Evolutionary conservation across 192 early-diverging fungal genomes (phyloP).

Genomic region (Oehlia diaphana): DNA sequence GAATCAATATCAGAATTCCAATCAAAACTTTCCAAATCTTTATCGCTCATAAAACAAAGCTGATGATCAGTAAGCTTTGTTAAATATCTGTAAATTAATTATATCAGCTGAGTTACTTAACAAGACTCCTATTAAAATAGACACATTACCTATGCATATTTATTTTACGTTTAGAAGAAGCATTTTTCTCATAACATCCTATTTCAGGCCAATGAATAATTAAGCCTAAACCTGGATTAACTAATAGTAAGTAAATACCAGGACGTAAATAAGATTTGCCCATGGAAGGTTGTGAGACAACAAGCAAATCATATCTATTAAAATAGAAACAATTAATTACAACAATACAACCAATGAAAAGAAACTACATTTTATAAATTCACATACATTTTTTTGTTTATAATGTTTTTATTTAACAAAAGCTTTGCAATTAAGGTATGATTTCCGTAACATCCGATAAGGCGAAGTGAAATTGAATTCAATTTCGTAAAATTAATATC

Average conservation of each 20-base stretch:
- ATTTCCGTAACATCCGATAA: slow-evolving; percentile 28
- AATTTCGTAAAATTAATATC: slow-evolving; percentile 23
- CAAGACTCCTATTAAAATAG: not conserved
- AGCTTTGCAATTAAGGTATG: slow-evolving; percentile 21
- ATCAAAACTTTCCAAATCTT: slow-evolving; percentile 19
- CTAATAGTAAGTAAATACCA: not conserved
- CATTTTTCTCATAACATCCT: slow-evolving; percentile 29
- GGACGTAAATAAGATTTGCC: not conserved
- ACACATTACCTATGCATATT: slow-evolving; percentile 30
- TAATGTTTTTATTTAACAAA: slow-evolving; percentile 11
- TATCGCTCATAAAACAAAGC: slow-evolving; percentile 24
- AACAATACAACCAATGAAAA: too few relatives aligned
- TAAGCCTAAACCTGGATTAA: not conserved
- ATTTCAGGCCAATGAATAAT: slow-evolving; percentile 29
- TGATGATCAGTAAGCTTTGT: slow-evolving; percentile 30
- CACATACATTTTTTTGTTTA: not conserved
- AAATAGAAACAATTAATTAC: not conserved
- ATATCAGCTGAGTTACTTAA: not conserved
- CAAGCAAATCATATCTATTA: not conserved
- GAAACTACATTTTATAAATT: too few relatives aligned
- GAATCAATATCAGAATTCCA: not conserved
- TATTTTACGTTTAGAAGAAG: slow-evolving; percentile 11
- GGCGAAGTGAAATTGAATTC: not conserved
- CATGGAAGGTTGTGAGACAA: not conserved
- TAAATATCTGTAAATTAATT: slow-evolving; percentile 4